Conservation (phyloP, 2,329 filamentous ascomycete genomes). For the Trichoderma atroviride region DNA sequence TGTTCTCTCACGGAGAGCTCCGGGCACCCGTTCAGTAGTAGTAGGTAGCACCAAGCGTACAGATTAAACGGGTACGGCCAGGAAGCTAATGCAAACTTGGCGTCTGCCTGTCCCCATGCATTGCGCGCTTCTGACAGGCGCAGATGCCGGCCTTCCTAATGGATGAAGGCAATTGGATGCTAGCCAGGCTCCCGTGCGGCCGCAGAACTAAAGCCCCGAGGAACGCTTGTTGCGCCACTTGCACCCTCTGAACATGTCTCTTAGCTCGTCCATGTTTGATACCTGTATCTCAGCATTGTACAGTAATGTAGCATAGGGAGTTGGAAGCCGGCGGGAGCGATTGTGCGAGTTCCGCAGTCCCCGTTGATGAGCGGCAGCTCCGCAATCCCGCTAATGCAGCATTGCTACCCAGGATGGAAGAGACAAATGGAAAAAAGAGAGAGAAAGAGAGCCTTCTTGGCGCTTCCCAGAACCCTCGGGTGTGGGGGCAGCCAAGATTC, state of each 20-base stretch:
- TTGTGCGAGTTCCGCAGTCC: slow-evolving; percentile 6
- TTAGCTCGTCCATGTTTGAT: not conserved
- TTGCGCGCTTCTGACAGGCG: not conserved
- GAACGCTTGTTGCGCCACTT: not conserved
- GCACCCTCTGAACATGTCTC: not conserved
- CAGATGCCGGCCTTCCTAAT: not conserved
- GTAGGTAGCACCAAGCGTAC: not conserved
- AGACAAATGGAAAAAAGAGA: not conserved
- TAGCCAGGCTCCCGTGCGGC: slow-evolving; percentile 4
- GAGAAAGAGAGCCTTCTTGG: not conserved
- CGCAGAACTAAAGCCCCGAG: not conserved
- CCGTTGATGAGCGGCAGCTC: not conserved
- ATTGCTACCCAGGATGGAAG: not conserved
- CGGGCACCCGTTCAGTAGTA: not conserved
- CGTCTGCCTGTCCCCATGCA: not conserved
- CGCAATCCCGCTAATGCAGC: not conserved
- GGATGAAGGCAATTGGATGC: not conserved
- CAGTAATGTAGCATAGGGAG: not conserved
- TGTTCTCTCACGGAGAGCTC: not conserved
- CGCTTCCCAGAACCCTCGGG: not conserved
- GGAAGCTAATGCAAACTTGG: not conserved
- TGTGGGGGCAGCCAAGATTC: not conserved
- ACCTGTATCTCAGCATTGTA: not conserved
- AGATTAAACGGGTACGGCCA: not conserved
- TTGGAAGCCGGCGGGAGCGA: not conserved